Base-by-base conservation (phyloP, 78 protist species). In the Planoprotostelium fungivorum region DNA sequence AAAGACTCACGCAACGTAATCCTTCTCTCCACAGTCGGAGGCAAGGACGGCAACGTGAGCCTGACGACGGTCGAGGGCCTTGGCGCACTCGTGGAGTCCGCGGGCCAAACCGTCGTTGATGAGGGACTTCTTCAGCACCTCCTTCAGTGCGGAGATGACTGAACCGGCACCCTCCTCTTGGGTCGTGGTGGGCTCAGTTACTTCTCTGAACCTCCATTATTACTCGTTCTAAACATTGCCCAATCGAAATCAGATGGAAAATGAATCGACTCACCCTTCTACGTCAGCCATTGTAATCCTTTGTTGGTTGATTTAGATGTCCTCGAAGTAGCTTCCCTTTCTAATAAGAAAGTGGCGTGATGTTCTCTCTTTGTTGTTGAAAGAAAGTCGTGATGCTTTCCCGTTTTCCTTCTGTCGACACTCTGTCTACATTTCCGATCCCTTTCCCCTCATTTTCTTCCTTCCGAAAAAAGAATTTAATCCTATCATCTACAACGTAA, bases 81-180 rank as follows among this genome's bases (percentile, higher is more conserved):
- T 95, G 91, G 93, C 98, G 86, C 88, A 85, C 94, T 98, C 98
- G 90, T 91, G 97, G 87, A 98, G 98, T 37, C 99, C 99, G 85
- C 98, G 98, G 38, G 90, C 95, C 28, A 98, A 91, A n/a, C 98
- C 98, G 83, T 96, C 95, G 95, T 83, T 73, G 86, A 90, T 84
- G 38, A 94, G 63, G 25, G 99, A 88, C 85, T 91, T 94, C 94
- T 94, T 95, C 84, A 98, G 94, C 84, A 97, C 98, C 39, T 37
- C 88, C 91, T 94, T 90, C 73, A 98, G 97, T 36, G 99, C 99
- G 51, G 73, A 51, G 16, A 51, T 51, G 73, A 51, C 73, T 51
- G 73, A 51, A 51, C 73, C 73, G 73, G 73, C 73, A 25, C 73
- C 73, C 73, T 51, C 73, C 73, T 51, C 73, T 51, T 51, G 73